Evolutionary conservation across 768 basidiomycete genomes (phyloP).

Genomic region (Pleurotus ostreatus): DNA sequence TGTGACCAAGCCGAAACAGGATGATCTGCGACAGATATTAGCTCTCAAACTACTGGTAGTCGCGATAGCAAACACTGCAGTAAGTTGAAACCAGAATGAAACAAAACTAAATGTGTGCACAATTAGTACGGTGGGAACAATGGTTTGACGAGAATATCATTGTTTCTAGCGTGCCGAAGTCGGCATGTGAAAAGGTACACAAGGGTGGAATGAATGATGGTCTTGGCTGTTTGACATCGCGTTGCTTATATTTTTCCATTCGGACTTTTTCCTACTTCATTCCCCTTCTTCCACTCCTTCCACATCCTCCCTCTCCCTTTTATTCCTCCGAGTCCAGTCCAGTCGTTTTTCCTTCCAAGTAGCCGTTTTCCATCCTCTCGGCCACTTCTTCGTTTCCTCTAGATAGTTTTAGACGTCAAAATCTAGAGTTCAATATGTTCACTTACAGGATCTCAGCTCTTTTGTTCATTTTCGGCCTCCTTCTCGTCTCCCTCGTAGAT

Average conservation of each 20-base stretch:
- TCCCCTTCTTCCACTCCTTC: constrained; percentile 3
- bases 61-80: background rate
- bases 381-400: constrained; percentile 9
- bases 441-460: constrained; percentile 6
- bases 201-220: constrained; percentile 6
- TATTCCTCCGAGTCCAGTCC: constrained; percentile 9
- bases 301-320: constrained; percentile 4
- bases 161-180: constrained; percentile 4
- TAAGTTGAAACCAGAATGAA: background rate
- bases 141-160: background rate
- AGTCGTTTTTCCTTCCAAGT: constrained; percentile 9
- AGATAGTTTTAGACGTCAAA: background rate
- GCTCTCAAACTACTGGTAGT: background rate
- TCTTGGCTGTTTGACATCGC: constrained; percentile 7
- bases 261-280: background rate
- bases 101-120: background rate
- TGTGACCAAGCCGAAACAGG: background rate
- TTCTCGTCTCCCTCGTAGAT: constrained; percentile 3
- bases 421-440: constrained; percentile 8
- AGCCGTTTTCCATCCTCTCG: constrained; percentile 2
- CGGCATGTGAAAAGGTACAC: constrained; percentile 8
- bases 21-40: background rate
- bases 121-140: constrained; percentile 7
- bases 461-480: constrained; percentile 6
- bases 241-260: constrained; percentile 9